Evolutionary conservation across 2,329 filamentous ascomycete genomes (phyloP), one percentile per base, ranked within the genome.

Genomic region (Fusarium sp.): DNA sequence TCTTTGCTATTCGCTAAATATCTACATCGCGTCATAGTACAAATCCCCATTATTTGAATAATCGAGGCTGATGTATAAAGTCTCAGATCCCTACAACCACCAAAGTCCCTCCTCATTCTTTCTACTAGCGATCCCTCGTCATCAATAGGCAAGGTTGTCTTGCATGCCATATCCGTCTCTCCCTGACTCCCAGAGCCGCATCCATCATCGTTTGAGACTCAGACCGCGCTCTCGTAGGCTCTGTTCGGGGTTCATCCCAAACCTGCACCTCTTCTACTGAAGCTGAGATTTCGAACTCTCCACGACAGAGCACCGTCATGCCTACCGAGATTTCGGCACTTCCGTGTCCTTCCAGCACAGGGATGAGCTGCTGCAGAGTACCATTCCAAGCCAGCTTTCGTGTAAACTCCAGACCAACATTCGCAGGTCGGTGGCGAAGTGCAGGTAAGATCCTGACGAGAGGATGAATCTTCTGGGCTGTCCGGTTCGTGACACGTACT

Each of bases 341-440:
- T 46, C 87, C 84, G 7, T 89, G 87, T 0, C 90, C 88, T 9
- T 81, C 80, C 3, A 97, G 78, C 10, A 88, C 77, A 1, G 92
- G 90, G 0, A 97, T 82, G 3, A 88, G 85, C 76, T 91, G 91
- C 81, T 98, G 95, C 62, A 97, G 81, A 33, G 92, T 90, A 3
- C 95, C 95, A 71, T 94, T 95, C 91, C 93, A 96, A 3, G 91
- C 91, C 58, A 97, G 87, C 70, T 94, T 93, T 76, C 93, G 91
- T 44, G 92, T 92, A 60, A 95, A 89, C 78, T 97, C 95, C 18
- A 97, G 87, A 5, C 93, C 92, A 17, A 93, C 85, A 66, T 89
- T 90, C 54, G 88, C 86, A 2, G 92, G 88, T 18, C 95, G 89
- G 76, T 94, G 89, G 46, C 92, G 88, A 18, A 97, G 86, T 54